phyloP scores from a whole-genome alignment of 2,329 filamentous ascomycete genomes.

The Ceratocystis ficicola region DNA sequence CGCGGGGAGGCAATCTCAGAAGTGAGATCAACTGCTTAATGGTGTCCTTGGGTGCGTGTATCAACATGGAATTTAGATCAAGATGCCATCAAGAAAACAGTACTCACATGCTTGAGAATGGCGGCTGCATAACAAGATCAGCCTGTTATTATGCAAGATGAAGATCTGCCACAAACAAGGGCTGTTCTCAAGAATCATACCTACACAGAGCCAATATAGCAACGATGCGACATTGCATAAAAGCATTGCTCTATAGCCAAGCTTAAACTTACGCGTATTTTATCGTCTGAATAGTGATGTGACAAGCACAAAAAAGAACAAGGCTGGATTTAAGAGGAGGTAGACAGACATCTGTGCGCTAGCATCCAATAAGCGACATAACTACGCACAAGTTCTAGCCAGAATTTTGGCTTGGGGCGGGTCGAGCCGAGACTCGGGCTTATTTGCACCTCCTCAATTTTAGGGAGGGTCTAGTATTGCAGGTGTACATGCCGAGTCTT shows the following conservation, averaged over 20 bases:
- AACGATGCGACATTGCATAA: background rate
- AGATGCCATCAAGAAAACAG: no score
- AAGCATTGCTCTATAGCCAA: background rate
- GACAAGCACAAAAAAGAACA: background rate
- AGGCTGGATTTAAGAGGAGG: background rate
- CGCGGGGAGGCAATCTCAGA: no score
- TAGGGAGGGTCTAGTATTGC: background rate
- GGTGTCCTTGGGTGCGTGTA: no score
- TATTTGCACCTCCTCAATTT: background rate
- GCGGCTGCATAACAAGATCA: no score
- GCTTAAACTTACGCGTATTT: background rate
- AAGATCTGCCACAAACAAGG: no score
- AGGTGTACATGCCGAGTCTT: background rate
- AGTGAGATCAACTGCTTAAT: no score
- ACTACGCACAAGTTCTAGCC: background rate
- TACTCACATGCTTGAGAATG: no score
- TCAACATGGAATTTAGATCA: no score
- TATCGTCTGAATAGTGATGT: background rate
- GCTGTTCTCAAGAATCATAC: no score
- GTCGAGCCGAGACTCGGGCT: conserved; percentile 2
- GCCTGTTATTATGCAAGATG: no score
- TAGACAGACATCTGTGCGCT: background rate
- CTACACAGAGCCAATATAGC: background rate
- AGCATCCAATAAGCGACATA: background rate
- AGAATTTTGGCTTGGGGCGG: background rate